phyloP scores from a whole-genome alignment of 2,329 filamentous ascomycete species.

The Drechslerella dactyloides region DNA sequence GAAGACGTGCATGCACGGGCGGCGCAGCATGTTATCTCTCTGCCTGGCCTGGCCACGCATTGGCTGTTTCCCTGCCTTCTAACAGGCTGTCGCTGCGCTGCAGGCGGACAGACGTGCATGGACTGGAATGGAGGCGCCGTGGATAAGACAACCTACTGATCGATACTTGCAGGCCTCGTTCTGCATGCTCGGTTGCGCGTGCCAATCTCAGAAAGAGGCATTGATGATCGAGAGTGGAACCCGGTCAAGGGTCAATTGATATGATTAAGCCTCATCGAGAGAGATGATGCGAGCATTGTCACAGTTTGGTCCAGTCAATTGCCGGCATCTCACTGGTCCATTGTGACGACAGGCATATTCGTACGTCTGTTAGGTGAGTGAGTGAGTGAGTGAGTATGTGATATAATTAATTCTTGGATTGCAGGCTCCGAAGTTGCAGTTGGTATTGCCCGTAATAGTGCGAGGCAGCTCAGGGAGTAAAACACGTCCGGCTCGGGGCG shows the following conservation, averaged over 20 bases:
- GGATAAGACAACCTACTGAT: conserved; percentile 11
- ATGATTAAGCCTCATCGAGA: neutral
- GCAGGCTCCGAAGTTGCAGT: no score
- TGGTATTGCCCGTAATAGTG: neutral
- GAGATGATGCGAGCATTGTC: no score
- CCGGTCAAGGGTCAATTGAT: neutral
- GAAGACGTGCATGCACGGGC: neutral
- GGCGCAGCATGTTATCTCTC: neutral
- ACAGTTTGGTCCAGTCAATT: no score
- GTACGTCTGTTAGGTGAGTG: no score
- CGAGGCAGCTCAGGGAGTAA: neutral
- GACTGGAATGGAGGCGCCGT: neutral
- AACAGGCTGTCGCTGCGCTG: no score
- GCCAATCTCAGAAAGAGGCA: conserved; percentile 22
- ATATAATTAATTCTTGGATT: no score
- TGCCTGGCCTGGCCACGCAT: neutral
- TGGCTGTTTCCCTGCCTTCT: no score
- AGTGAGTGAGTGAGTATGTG: no score
- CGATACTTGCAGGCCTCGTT: conserved; percentile 17
- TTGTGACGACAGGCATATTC: no score
- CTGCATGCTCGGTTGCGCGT: conserved; percentile 26
- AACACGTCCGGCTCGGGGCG: conserved; percentile 17
- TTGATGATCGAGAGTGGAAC: conserved; percentile 15
- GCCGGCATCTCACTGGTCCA: no score
- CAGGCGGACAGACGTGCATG: neutral